Percentiles rank a stretch among this genome's conserved stretches.
These are phyloP conservation scores for Monosiga brevicollis DNA, from an alignment of 78 protist species.

Conservation along the genomic window DNA sequence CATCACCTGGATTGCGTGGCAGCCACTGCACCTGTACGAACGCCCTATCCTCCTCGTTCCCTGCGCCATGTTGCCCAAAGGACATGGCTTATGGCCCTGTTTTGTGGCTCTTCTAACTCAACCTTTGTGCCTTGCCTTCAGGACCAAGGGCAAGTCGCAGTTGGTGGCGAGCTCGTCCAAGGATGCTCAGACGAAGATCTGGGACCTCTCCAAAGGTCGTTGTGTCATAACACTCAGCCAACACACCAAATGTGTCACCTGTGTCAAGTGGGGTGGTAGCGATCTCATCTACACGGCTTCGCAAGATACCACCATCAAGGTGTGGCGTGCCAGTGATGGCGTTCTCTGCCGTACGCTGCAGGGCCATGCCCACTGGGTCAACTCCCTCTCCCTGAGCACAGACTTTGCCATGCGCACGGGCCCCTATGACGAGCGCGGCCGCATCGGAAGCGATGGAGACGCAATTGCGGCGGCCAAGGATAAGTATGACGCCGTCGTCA, in stretches of 20 bases:
- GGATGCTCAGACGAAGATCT: constrained; percentile 76
- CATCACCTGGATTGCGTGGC: constrained; percentile 84
- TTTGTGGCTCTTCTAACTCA: not conserved
- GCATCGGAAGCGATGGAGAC: not conserved
- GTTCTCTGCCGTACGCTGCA: not conserved
- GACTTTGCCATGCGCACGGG: constrained; percentile 84
- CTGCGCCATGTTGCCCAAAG: not conserved
- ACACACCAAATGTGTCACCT: constrained; percentile 82
- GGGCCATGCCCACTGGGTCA: constrained; percentile 98
- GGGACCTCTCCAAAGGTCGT: constrained; percentile 59
- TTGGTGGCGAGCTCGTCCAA: constrained; percentile 70
- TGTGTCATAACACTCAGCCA: constrained; percentile 48
- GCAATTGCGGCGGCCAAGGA: not conserved
- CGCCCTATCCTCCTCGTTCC: not conserved
- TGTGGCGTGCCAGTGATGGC: constrained; percentile 50
- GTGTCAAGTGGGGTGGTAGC: constrained; percentile 92
- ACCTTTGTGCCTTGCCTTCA: not conserved
- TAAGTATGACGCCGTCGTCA: too few species aligned
- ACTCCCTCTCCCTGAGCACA: constrained; percentile 81
- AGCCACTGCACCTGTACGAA: constrained; percentile 79
- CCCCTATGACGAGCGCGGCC: constrained; percentile 68
- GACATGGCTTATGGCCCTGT: not conserved
- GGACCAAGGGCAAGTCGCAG: constrained; percentile 37
- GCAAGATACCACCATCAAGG: constrained; percentile 89
- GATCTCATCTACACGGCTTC: constrained; percentile 79